Conservation (phyloP, 2,329 filamentous ascomycete species). For the Neopestalotiopsis clavispora region DNA sequence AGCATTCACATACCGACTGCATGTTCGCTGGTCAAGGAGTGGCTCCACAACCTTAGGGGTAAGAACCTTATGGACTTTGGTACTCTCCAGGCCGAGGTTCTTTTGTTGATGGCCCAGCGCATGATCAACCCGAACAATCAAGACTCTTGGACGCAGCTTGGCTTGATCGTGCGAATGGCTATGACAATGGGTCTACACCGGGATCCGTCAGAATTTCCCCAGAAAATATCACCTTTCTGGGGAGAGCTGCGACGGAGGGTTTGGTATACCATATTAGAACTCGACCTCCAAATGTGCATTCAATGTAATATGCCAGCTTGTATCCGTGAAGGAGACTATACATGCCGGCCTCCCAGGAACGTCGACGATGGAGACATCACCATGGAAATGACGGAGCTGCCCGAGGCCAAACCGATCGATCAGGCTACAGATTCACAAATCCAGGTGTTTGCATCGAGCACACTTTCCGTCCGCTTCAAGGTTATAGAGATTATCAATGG, state of each 20-base stretch:
- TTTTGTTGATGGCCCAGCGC: conserved; percentile 57
- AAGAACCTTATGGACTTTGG: conserved; percentile 58
- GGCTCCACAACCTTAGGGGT: conserved; percentile 56
- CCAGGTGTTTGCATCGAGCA: conserved; percentile 58
- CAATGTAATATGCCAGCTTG: conserved; percentile 56
- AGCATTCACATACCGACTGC: conserved; percentile 63
- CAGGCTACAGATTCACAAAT: conserved; percentile 58
- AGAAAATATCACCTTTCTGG: conserved; percentile 53
- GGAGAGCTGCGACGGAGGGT: conserved; percentile 59
- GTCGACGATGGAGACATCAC: conserved; percentile 56
- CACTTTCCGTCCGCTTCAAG: conserved; percentile 52
- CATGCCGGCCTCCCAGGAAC: conserved; percentile 57
- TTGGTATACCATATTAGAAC: conserved; percentile 62
- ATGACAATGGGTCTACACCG: conserved; percentile 65
- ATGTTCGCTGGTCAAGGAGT: conserved; percentile 57
- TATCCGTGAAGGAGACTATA: conserved; percentile 58
- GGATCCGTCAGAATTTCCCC: conserved; percentile 58
- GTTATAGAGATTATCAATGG: conserved; percentile 56
- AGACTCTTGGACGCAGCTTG: conserved; percentile 60
- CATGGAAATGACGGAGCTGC: conserved; percentile 53
- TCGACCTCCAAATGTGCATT: conserved; percentile 60
- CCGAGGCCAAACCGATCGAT: conserved; percentile 54
- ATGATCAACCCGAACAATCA: conserved; percentile 55
- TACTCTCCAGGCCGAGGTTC: conserved; percentile 58
- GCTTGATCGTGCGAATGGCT: conserved; percentile 59